Evolutionary conservation across 352 stramenopile genomes (phyloP), one percentile per base, ranked within the genome.

Genomic region (Phytophthora sojae): DNA sequence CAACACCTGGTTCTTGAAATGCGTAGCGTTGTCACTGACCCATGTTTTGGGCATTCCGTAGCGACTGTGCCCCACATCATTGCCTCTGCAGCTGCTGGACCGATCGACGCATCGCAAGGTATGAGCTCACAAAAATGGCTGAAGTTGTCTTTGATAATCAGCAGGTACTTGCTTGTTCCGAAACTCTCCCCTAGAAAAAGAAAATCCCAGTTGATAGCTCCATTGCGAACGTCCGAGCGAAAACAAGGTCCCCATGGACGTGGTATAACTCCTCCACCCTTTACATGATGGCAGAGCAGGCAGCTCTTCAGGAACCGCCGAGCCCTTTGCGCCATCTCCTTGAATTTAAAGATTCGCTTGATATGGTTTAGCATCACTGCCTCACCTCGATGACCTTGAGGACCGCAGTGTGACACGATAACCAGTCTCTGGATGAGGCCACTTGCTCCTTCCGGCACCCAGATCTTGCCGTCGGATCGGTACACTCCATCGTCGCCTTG

Each of bases 71-170:
- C 61, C n/a, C 61, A 58, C 7, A 67, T 39, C 15, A 58, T 45
- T 1, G 42, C 29, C 8, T 57, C 62, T 11, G 17, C 30, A 19
- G 32, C 53, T 6, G 62, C 42, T 45, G 26, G 19, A 15, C 60
- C 58, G 3, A 49, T 67, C 5, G 60, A 32, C 0, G 25, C 35
- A 23, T 67, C 61, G 9, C 61, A 67, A 11, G 51, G n/a, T n/a
- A 67, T 15, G 29, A 58, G 23, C 14, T 69, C 45, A 9, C 61
- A 67, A 39, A 59, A 63, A 26, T 69, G 62, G 15, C 53, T 69
- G 25, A 54, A 67, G 15, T 67, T 67, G 51, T 63, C 54, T 7
- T 70, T 57, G 1, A 69, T 30, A 19, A 67, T 44, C 8, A 61
- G n/a, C 1, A 71, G 19, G 12, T 69, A 59, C 6, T 64, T 64